Evolutionary conservation across 2,329 filamentous ascomycete genomes (phyloP).

Genomic region (Fusarium pseudonygamai): DNA sequence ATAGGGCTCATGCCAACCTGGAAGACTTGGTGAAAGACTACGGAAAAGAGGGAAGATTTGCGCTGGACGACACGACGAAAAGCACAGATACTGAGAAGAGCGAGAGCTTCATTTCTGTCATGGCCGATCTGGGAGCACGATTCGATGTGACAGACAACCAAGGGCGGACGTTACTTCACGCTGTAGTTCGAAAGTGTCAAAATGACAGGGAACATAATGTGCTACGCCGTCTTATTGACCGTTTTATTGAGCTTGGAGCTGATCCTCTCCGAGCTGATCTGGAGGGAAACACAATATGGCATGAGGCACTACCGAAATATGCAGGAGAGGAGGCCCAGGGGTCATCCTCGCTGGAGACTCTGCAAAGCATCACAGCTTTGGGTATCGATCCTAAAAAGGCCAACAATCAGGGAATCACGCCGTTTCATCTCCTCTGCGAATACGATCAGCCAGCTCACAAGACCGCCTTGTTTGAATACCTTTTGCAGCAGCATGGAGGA

Average conservation of each 20-base stretch:
- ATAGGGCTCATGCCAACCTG: neutral
- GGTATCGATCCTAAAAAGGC: neutral
- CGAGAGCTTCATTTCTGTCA: neutral
- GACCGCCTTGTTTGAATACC: neutral
- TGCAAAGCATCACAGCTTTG: neutral
- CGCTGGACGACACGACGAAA: neutral
- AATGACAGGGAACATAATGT: neutral
- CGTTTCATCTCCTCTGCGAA: neutral
- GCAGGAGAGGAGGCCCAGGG: too few species aligned
- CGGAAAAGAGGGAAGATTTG: neutral
- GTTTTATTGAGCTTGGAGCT: neutral
- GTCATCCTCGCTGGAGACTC: neutral
- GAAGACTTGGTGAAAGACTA: neutral
- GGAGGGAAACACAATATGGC: neutral
- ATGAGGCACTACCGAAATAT: neutral
- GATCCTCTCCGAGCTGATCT: neutral
- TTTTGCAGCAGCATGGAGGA: neutral
- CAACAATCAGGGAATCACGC: neutral
- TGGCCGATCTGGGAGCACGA: neutral
- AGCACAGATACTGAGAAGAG: neutral
- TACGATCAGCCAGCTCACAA: neutral
- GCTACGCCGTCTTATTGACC: neutral
- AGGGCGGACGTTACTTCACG: neutral
- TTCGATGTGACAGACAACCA: neutral
- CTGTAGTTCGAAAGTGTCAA: fast-evolving